phyloP scores from a whole-genome alignment of 441 rosid genomes.

The Gossypium gossypioides region DNA sequence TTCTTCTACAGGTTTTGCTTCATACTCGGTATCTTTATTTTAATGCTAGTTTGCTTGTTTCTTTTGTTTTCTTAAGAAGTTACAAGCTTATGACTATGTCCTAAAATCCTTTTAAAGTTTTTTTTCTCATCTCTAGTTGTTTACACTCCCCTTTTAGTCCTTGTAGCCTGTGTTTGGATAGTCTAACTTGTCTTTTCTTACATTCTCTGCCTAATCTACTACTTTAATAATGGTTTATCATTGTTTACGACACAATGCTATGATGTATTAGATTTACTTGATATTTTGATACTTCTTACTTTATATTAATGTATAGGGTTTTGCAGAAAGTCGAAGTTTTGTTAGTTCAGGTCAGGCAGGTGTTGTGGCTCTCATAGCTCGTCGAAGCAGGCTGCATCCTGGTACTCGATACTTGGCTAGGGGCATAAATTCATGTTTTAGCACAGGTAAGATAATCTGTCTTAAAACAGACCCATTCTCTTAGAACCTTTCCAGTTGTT shows the following conservation, averaged over 20 bases:
- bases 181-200: background rate
- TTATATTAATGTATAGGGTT: constrained; percentile 79
- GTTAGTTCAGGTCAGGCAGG: constrained; percentile 94
- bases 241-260: background rate
- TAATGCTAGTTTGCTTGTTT: constrained; percentile 12
- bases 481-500: background rate
- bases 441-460: constrained; percentile 58
- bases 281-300: constrained; percentile 38
- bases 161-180: background rate
- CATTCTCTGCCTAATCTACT: background rate
- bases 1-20: constrained; percentile 82
- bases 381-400: constrained; percentile 95
- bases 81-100: background rate
- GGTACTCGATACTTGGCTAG: constrained; percentile 98
- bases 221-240: constrained; percentile 9
- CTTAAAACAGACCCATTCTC: background rate
- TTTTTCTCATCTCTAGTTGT: background rate
- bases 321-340: constrained; percentile 88
- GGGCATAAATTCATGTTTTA: constrained; percentile 90
- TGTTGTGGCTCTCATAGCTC: constrained; percentile 78
- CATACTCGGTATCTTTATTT: constrained; percentile 21
- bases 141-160: background rate
- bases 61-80: background rate
- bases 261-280: constrained; percentile 12
- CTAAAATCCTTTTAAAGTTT: background rate